Evolutionary conservation across 352 stramenopile species (phyloP).

Genomic region (Phytophthora uliginosa): DNA sequence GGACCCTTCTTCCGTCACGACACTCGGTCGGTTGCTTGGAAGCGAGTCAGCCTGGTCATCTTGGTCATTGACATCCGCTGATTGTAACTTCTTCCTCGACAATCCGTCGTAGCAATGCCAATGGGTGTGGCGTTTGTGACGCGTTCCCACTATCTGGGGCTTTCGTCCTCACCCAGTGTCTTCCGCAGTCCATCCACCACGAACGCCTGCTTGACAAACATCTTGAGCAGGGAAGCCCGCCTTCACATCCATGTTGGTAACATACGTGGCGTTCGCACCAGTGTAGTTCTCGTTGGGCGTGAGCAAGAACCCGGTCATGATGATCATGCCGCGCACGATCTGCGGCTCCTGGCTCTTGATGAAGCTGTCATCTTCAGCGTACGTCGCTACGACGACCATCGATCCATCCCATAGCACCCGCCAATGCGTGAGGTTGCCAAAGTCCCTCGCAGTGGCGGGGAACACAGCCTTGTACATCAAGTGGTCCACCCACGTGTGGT

Average conservation of each 20-base stretch:
- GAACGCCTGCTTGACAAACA: slow-evolving; percentile 81
- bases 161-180: slow-evolving; percentile 62
- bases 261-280: slow-evolving; percentile 64
- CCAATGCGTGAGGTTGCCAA: slow-evolving; percentile 81
- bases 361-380: slow-evolving; percentile 49
- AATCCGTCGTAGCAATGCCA: slow-evolving; percentile 52
- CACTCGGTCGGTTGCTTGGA: slow-evolving; percentile 5
- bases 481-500: slow-evolving; percentile 82
- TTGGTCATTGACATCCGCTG: slow-evolving; percentile 23
- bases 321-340: slow-evolving; percentile 56
- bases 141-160: slow-evolving; percentile 27
- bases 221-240: slow-evolving; percentile 66
- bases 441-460: slow-evolving; percentile 60
- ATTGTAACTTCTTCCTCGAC: slow-evolving; percentile 39
- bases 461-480: slow-evolving; percentile 79
- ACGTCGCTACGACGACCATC: slow-evolving; percentile 63
- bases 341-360: slow-evolving; percentile 54
- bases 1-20: slow-evolving; percentile 54
- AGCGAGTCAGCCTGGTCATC: slow-evolving; percentile 40
- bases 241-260: slow-evolving; percentile 76
- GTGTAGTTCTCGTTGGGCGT: slow-evolving; percentile 69
- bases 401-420: slow-evolving; percentile 69
- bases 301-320: slow-evolving; percentile 76
- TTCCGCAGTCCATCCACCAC: slow-evolving; percentile 68
- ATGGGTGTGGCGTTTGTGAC: slow-evolving; percentile 68